Conservation (phyloP, 116 monocot species). For the Trichopus zeylanicus region DNA sequence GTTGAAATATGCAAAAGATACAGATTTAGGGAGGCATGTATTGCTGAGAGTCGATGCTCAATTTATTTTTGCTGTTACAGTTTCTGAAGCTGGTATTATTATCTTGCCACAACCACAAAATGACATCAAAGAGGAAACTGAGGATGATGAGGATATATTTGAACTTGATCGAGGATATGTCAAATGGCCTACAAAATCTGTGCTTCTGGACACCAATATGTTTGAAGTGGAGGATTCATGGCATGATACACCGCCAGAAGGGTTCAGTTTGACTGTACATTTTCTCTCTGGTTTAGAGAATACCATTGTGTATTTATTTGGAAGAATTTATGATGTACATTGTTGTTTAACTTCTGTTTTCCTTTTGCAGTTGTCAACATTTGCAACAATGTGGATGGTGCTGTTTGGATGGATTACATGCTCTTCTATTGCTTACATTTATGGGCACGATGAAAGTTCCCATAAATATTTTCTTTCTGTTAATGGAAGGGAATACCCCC, state of each 20-base stretch:
- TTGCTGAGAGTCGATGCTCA: not conserved
- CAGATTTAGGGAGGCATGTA: not conserved
- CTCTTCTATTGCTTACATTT: slow-evolving; percentile 70
- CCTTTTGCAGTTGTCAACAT: slow-evolving; percentile 63
- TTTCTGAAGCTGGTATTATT: slow-evolving; percentile 65
- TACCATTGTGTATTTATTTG: not conserved
- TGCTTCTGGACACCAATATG: slow-evolving; percentile 77
- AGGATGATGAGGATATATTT: slow-evolving; percentile 30
- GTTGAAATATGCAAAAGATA: not conserved
- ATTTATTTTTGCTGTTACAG: slow-evolving; percentile 18
- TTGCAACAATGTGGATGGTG: slow-evolving; percentile 86
- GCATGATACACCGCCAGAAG: slow-evolving; percentile 91
- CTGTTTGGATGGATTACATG: slow-evolving; percentile 82
- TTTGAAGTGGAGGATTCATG: slow-evolving; percentile 87
- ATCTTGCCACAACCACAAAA: slow-evolving; percentile 40
- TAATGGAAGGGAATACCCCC: slow-evolving; percentile 67
- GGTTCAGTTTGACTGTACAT: slow-evolving; percentile 66
- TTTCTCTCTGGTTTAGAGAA: not conserved
- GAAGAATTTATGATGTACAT: not conserved
- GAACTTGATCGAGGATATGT: slow-evolving; percentile 36
- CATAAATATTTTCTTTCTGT: slow-evolving; percentile 54
- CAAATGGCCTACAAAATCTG: slow-evolving; percentile 89
- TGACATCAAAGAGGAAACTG: slow-evolving; percentile 13
- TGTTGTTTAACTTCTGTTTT: slow-evolving; percentile 10
- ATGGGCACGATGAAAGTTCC: slow-evolving; percentile 45